Base-by-base conservation (phyloP, 2,329 filamentous ascomycete species). In the Claviceps arundinis region DNA sequence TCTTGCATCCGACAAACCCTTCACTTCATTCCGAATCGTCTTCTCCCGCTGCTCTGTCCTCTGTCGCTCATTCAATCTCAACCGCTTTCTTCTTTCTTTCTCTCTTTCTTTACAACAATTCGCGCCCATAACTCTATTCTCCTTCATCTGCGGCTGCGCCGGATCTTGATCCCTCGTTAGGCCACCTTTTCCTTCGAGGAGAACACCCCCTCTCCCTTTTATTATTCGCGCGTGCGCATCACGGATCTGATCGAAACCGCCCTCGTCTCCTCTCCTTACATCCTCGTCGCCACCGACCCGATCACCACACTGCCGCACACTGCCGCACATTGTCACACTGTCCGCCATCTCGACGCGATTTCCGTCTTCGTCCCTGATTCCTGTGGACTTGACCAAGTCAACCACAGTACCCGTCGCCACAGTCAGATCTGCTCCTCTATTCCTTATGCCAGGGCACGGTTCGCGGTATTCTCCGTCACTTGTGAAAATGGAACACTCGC, bases 401-500 rank as follows among this genome's bases (percentile, higher is more conserved):
- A 14, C 37, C 30, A 17, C n/a, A 19, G 44, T 47, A 30, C 44
- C 50, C 37, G 22, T 34, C 34, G 7, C n/a, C 8, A 46, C 44
- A 17, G 26, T 42, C 22, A 16, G 37, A 13, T 37, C 45, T 44
- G n/a, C 40, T 43, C 13, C 16, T 22, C 22, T 52, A 48, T 69
- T 72, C 71, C 71, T 72, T 78, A 89, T 88, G 84, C 84, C 81
- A 73, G 75, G 78, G 57, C 87, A 87, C 83, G 81, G 80, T 67
- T 86, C 83, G 59, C 71, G 83, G 56, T 74, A 78, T 65, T 87
- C 85, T 63, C 85, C 85, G 62, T 89, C 86, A 60, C 73, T 89
- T 64, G 75, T 73, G 70, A 89, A 89, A 82, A 89, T 89, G 85
- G 85, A 89, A 75, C 75, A 81, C 66, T 78, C 78, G 59, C 76